Conservation (phyloP, 345 rosid species). For the Theobroma cacao region DNA sequence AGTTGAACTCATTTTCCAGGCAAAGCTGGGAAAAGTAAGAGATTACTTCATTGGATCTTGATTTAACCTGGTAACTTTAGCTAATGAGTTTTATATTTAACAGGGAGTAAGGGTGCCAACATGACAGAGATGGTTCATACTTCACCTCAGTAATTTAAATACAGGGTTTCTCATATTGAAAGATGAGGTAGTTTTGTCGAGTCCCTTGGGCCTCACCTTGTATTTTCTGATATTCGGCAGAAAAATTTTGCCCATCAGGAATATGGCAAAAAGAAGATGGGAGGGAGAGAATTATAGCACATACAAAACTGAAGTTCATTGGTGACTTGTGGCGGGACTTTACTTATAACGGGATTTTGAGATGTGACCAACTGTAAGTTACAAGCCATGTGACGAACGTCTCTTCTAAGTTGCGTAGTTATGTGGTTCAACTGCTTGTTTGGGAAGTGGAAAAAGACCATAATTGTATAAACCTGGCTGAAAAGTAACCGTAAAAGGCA, state of each 20-base stretch:
- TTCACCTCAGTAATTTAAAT: neutral
- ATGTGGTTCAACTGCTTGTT: too few relatives aligned
- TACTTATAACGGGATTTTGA: too few relatives aligned
- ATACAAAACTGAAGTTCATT: neutral
- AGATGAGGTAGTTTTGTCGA: neutral
- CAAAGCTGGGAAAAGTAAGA: constrained; percentile 54
- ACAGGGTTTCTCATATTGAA: neutral
- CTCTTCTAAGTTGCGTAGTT: too few relatives aligned
- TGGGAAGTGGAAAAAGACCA: too few relatives aligned
- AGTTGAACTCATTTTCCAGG: constrained; percentile 57
- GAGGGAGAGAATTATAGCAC: neutral
- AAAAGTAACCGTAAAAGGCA: too few relatives aligned
- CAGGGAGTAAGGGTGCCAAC: constrained; percentile 20
- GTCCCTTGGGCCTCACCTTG: neutral
- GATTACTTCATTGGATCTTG: constrained; percentile 13
- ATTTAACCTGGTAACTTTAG: constrained; percentile 15
- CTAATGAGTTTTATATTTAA: neutral
- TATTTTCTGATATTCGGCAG: neutral
- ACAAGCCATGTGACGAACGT: too few relatives aligned
- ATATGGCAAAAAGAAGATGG: neutral
- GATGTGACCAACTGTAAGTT: too few relatives aligned
- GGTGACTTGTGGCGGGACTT: neutral
- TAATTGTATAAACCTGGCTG: too few relatives aligned
- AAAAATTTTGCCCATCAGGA: neutral
- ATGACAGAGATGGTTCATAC: neutral